phyloP scores from a whole-genome alignment of 2,329 filamentous ascomycete species.

The Ophiocordyceps unilateralis region DNA sequence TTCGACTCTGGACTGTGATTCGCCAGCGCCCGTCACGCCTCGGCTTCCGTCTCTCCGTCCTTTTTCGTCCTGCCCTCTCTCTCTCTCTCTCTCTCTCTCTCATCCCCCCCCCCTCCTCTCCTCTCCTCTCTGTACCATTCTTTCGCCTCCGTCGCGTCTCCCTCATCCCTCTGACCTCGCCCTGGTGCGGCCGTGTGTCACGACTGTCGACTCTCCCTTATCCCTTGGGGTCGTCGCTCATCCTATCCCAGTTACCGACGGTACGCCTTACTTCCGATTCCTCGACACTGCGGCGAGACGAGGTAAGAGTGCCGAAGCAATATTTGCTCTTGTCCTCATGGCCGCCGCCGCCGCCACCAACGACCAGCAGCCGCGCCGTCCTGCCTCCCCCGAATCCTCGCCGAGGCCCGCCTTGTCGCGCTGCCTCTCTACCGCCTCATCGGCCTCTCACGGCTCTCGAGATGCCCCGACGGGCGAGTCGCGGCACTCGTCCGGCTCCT shows the following conservation, averaged over 20 bases:
- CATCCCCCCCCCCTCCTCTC: too few relatives aligned
- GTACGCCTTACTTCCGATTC: too few relatives aligned
- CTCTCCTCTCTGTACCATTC: too few relatives aligned
- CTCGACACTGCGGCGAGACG: not conserved
- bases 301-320: too few relatives aligned
- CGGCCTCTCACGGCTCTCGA: constrained; percentile 38
- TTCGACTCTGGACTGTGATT: not conserved
- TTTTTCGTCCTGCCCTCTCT: not conserved
- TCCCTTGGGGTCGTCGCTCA: too few relatives aligned
- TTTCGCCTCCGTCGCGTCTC: too few relatives aligned
- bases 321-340: constrained; percentile 11
- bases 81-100: not conserved
- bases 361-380: constrained; percentile 11
- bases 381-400: constrained; percentile 38
- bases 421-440: constrained; percentile 45
- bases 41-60: not conserved
- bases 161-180: too few relatives aligned
- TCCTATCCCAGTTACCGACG: too few relatives aligned
- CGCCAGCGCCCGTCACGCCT: not conserved
- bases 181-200: too few relatives aligned
- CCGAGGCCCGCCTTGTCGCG: constrained; percentile 43
- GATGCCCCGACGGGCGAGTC: constrained; percentile 40
- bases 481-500: constrained; percentile 47
- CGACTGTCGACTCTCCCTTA: too few relatives aligned
- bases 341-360: constrained; percentile 17